A percentile compares a stretch with the other conserved stretches of the same genome.
Conservation (phyloP, 495 filamentous ascomycete species). For the Penicillium psychrofluorescens region DNA sequence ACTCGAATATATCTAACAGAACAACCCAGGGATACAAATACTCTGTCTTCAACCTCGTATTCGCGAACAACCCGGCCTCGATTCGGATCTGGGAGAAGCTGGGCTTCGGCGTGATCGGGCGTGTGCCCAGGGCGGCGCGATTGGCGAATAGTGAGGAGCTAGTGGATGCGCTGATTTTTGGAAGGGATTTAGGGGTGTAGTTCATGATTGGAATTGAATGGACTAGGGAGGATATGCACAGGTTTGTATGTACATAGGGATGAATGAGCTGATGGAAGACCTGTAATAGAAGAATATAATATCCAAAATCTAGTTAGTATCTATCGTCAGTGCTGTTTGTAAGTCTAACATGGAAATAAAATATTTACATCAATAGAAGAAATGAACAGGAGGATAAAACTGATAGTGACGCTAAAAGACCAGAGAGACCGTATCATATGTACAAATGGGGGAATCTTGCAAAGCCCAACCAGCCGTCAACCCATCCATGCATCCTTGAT, state of each 20-base stretch:
- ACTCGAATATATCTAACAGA: too few relatives aligned
- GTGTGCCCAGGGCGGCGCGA: constrained; percentile 48
- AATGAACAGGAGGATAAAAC: background rate
- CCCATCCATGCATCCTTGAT: too few relatives aligned
- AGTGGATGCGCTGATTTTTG: constrained; percentile 43
- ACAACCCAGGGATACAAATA: constrained; percentile 72
- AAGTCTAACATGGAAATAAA: constrained; percentile 1
- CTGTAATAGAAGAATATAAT: too few relatives aligned
- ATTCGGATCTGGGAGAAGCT: constrained; percentile 93
- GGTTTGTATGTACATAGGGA: constrained; percentile 1
- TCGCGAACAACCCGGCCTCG: constrained; percentile 92
- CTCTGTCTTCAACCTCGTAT: constrained; percentile 97
- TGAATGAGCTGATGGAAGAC: background rate
- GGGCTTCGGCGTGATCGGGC: constrained; percentile 89
- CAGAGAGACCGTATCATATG: too few relatives aligned
- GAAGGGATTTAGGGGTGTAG: constrained; percentile 25
- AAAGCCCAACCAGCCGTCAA: too few relatives aligned
- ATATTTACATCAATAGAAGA: constrained; percentile 14
- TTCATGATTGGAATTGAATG: background rate
- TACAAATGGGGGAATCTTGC: too few relatives aligned
- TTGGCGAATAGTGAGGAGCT: constrained; percentile 34
- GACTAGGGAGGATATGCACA: background rate
- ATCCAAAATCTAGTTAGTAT: too few relatives aligned
- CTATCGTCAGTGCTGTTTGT: too few relatives aligned
- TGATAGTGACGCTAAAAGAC: too few relatives aligned